These are phyloP conservation scores for Eimeria maxima DNA, from an alignment of 169 alveolate genomes.

Conservation along the genomic window DNA sequence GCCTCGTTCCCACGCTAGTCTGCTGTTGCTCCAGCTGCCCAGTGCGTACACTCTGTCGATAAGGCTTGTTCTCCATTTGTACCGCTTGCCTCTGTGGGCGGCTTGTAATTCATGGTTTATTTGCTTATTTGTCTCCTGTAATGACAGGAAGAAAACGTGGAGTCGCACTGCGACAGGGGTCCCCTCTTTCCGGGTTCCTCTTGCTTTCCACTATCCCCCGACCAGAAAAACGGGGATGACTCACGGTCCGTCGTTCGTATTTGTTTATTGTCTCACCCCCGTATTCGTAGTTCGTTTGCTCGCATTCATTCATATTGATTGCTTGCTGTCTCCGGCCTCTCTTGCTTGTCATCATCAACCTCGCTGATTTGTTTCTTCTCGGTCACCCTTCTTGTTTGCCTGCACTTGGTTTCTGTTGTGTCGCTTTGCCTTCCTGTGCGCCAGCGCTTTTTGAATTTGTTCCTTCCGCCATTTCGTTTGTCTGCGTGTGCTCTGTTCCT, in stretches of 20 bases:
- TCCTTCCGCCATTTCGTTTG: neutral
- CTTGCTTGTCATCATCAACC: neutral
- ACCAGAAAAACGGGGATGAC: slow-evolving; percentile 84
- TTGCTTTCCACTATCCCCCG: slow-evolving; percentile 85
- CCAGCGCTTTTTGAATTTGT: neutral
- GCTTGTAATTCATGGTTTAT: neutral
- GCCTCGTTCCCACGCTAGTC: neutral
- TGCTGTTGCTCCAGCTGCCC: neutral
- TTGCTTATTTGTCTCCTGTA: neutral
- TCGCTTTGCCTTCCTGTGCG: neutral
- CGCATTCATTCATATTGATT: neutral
- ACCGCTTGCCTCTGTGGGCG: neutral
- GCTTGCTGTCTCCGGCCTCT: neutral
- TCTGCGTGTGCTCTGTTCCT: neutral
- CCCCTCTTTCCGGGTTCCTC: slow-evolving; percentile 98
- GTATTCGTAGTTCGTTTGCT: neutral
- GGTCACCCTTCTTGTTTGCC: too few species aligned
- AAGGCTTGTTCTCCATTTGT: neutral
- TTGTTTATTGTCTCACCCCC: neutral
- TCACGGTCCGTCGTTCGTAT: neutral
- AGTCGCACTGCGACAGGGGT: slow-evolving; percentile 96
- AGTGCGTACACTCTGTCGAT: neutral
- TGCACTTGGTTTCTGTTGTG: neutral
- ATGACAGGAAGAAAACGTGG: slow-evolving; percentile 95
- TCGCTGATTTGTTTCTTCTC: too few species aligned